Conservation (phyloP, 345 rosid genomes). For the Noccaea bulbosa region DNA sequence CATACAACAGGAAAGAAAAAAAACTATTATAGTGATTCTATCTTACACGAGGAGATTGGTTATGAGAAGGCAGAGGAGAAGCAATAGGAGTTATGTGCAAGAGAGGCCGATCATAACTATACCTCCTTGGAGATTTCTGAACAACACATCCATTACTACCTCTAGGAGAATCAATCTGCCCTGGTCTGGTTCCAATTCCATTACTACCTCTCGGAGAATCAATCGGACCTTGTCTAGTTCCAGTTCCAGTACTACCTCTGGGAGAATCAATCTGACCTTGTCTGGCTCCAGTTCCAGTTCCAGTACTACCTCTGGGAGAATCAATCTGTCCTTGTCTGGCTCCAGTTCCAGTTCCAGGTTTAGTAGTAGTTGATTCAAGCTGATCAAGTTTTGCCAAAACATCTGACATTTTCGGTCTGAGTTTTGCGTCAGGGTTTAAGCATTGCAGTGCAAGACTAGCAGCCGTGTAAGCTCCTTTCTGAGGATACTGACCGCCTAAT, state of each 20-base stretch:
- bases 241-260: slow-evolving; percentile 43
- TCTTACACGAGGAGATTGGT: slow-evolving; percentile 59
- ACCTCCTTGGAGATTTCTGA: slow-evolving; percentile 61
- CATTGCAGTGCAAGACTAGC: slow-evolving; percentile 82
- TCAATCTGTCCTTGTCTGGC: slow-evolving; percentile 39
- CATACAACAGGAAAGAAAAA: slow-evolving; percentile 22
- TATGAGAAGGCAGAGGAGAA: slow-evolving; percentile 62
- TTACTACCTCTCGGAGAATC: slow-evolving; percentile 46
- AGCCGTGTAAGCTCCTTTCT: slow-evolving; percentile 78
- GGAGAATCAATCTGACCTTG: slow-evolving; percentile 44
- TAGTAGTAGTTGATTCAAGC: slow-evolving; percentile 49
- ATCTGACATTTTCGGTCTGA: slow-evolving; percentile 86
- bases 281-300: slow-evolving; percentile 36
- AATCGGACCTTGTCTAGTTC: slow-evolving; percentile 34
- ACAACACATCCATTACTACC: slow-evolving; percentile 44
- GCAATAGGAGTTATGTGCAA: slow-evolving; percentile 57
- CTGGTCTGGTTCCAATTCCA: slow-evolving; percentile 45
- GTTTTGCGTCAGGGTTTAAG: slow-evolving; percentile 63
- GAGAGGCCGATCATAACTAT: slow-evolving; percentile 58
- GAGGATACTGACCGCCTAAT: slow-evolving; percentile 94
- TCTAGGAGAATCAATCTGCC: slow-evolving; percentile 44
- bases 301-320: slow-evolving; percentile 35
- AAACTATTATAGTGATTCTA: slow-evolving; percentile 33
- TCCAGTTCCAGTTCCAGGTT: slow-evolving; percentile 31
- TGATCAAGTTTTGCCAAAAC: slow-evolving; percentile 71